phyloP scores from a whole-genome alignment of 2,329 filamentous ascomycete genomes.

The Aspergillus clavatus region DNA sequence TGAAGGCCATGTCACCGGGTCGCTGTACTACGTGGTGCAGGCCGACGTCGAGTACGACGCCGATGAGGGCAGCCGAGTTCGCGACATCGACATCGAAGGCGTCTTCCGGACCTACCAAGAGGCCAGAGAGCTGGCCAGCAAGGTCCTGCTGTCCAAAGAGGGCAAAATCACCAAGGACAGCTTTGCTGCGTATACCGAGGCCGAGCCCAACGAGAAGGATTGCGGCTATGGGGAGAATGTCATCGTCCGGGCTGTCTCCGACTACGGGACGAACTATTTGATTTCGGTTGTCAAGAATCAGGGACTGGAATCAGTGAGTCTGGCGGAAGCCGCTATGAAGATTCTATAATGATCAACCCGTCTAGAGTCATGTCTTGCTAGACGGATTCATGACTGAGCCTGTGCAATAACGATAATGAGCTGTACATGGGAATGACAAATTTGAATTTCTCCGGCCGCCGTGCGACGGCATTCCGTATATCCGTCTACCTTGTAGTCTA shows the following conservation, averaged over 20 bases:
- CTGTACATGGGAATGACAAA: too few species aligned
- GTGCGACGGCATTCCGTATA: too few species aligned
- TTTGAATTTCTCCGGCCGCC: too few species aligned
- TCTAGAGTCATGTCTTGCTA: neutral
- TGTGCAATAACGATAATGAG: too few species aligned
- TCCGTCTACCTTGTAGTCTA: too few species aligned
- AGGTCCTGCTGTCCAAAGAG: conserved; percentile 17
- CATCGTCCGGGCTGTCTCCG: conserved; percentile 24
- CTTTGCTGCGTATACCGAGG: conserved; percentile 25
- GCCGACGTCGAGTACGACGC: conserved; percentile 21
- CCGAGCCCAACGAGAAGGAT: conserved; percentile 19
- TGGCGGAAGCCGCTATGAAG: conserved; percentile 20
- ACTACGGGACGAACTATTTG: conserved; percentile 23
- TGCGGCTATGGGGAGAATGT: conserved; percentile 31
- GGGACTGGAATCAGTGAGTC: conserved; percentile 22
- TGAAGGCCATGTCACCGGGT: conserved; percentile 19
- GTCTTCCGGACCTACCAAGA: conserved; percentile 21
- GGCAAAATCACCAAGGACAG: conserved; percentile 20
- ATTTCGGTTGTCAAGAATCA: conserved; percentile 25
- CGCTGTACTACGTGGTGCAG: conserved; percentile 26
- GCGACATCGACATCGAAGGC: conserved; percentile 21
- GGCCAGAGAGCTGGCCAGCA: conserved; percentile 20
- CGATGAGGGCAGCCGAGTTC: conserved; percentile 9
- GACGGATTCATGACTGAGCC: neutral
- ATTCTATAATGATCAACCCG: neutral